Evolutionary conservation across 768 basidiomycete genomes (phyloP).

Genomic region (Tylopilus balloui): DNA sequence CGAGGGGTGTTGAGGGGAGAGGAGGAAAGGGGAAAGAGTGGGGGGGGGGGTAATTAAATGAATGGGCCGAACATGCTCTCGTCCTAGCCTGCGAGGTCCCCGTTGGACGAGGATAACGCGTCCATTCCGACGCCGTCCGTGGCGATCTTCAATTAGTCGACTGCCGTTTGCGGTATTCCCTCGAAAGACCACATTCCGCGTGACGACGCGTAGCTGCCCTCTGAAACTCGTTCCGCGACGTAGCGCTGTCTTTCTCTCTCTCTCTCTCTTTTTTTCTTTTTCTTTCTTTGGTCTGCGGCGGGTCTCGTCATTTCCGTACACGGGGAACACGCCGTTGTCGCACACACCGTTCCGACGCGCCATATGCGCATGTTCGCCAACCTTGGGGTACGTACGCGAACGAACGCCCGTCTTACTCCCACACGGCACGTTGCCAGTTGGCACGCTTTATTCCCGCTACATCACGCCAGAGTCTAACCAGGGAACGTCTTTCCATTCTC

Average conservation of each 20-base stretch:
- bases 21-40: background rate
- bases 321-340: conserved; percentile 17
- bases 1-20: background rate
- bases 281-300: background rate
- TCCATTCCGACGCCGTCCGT: conserved; percentile 2
- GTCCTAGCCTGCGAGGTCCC: conserved; percentile 1
- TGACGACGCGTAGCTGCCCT: background rate
- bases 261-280: background rate
- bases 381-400: conserved; percentile 3
- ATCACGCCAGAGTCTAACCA: conserved; percentile 1
- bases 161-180: conserved; percentile 13
- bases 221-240: background rate
- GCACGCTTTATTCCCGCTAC: conserved; percentile 11
- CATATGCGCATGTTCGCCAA: conserved; percentile 19
- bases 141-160: conserved; percentile 19
- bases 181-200: conserved; percentile 12
- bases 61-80: conserved; percentile 6
- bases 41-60: conserved; percentile 5
- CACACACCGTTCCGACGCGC: conserved; percentile 7
- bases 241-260: background rate
- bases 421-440: conserved; percentile 9
- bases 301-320: conserved; percentile 19
- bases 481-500: conserved; percentile 7
- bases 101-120: conserved; percentile 2
- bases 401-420: conserved; percentile 12